A percentile compares a stretch with the other conserved stretches of the same genome.
These are phyloP conservation scores for Pyracantha coccinea DNA, from an alignment of 331 rosid genomes.

Conservation along the genomic window DNA sequence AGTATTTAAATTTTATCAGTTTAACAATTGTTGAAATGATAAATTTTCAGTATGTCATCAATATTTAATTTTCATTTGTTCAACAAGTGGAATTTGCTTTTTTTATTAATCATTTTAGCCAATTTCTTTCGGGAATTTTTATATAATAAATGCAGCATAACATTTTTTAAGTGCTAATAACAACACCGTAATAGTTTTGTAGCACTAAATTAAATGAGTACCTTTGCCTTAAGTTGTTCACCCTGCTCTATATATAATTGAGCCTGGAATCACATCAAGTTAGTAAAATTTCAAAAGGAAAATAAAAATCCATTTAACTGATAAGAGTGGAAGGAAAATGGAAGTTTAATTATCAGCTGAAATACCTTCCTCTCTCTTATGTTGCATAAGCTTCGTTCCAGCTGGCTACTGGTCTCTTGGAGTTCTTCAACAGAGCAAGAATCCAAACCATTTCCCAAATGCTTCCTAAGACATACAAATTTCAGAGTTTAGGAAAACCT, in stretches of 20 bases:
- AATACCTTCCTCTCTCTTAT: slow-evolving; percentile 53
- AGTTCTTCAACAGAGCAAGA: slow-evolving; percentile 50
- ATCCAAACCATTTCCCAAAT: slow-evolving; percentile 43
- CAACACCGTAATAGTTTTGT: background rate
- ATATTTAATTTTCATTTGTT: background rate
- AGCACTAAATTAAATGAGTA: background rate
- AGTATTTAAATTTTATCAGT: background rate
- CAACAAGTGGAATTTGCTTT: background rate
- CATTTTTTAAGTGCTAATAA: background rate
- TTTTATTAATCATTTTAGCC: background rate
- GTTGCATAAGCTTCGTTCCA: slow-evolving; percentile 32
- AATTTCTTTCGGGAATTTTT: background rate
- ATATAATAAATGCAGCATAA: background rate
- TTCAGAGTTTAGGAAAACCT: background rate
- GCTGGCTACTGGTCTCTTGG: slow-evolving; percentile 28
- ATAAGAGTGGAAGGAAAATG: background rate
- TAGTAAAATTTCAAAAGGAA: background rate
- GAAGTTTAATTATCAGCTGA: background rate
- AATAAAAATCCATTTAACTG: background rate
- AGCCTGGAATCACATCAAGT: slow-evolving; percentile 26
- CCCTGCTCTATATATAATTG: slow-evolving; percentile 30
- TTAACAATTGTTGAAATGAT: background rate
- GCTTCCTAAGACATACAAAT: slow-evolving; percentile 32
- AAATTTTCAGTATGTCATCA: no score
- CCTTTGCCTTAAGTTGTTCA: slow-evolving; percentile 39